phyloP scores from a whole-genome alignment of 2,329 filamentous ascomycete species.

The Botrytis galanthina region DNA sequence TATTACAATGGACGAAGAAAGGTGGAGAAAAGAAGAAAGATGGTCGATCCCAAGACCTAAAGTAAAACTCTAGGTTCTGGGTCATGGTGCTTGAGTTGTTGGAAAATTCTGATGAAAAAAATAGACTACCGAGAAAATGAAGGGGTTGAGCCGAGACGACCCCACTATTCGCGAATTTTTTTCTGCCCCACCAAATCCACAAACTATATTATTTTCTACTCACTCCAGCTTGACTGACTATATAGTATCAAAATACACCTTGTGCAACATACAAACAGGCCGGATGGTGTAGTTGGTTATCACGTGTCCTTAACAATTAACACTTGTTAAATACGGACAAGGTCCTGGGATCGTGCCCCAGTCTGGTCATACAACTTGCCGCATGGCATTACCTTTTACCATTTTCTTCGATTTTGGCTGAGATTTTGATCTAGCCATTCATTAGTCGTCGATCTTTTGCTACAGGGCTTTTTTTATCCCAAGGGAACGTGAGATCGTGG shows the following conservation, averaged over 20 bases:
- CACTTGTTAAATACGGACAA: background rate
- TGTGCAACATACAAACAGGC: background rate
- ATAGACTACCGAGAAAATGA: constrained; percentile 5
- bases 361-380: fast-evolving
- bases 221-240: background rate
- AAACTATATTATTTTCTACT: background rate
- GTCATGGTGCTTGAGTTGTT: background rate
- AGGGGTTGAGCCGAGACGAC: constrained; percentile 10
- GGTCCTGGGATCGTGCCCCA: constrained; percentile 16
- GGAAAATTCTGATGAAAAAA: constrained; percentile 2
- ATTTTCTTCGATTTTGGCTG: background rate
- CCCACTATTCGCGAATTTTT: background rate
- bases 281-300: constrained; percentile 18
- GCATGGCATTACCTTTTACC: background rate
- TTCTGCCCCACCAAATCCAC: background rate
- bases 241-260: background rate
- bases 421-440: background rate
- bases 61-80: background rate
- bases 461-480: background rate
- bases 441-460: background rate
- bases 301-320: constrained; percentile 12
- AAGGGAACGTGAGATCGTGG: too few relatives aligned
- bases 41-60: background rate
- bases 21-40: background rate
- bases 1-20: fast-evolving